Conservation (phyloP, 2,329 filamentous ascomycete genomes). For the Cylindrodendrum hubeiense region DNA sequence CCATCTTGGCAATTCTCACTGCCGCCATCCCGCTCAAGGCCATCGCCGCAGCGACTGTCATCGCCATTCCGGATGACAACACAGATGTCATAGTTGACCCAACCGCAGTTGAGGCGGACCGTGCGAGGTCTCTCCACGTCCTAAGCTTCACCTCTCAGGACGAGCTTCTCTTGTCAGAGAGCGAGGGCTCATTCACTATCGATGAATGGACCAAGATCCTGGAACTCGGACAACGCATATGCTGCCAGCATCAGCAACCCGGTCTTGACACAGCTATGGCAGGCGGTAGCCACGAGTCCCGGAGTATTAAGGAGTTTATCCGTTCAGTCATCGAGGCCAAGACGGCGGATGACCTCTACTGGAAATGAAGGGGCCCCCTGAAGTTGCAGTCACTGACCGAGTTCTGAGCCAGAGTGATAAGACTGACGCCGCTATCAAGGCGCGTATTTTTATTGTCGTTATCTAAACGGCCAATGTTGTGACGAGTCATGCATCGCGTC, state of each 20-base stretch:
- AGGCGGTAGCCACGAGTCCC: conserved; percentile 57
- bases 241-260: conserved; percentile 61
- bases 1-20: conserved; percentile 82
- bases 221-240: conserved; percentile 73
- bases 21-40: conserved; percentile 84
- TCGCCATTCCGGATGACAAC: conserved; percentile 66
- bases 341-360: conserved; percentile 65
- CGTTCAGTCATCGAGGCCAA: conserved; percentile 71
- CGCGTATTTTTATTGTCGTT: background rate
- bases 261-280: conserved; percentile 59
- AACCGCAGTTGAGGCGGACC: conserved; percentile 70
- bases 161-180: conserved; percentile 82
- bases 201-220: conserved; percentile 81
- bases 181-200: conserved; percentile 82
- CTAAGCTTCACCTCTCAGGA: conserved; percentile 82
- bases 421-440: conserved; percentile 28
- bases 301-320: conserved; percentile 70
- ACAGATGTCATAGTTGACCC: conserved; percentile 69
- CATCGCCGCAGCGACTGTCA: conserved; percentile 74
- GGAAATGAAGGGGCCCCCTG: conserved; percentile 59
- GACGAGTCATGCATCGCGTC: conserved; percentile 5
- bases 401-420: conserved; percentile 16
- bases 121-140: conserved; percentile 81
- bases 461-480: conserved; percentile 7
- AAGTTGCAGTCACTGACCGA: conserved; percentile 16